Evolutionary conservation across 1,284 basidiomycete genomes (phyloP).

Genomic region (Ganoderma lucidum): DNA sequence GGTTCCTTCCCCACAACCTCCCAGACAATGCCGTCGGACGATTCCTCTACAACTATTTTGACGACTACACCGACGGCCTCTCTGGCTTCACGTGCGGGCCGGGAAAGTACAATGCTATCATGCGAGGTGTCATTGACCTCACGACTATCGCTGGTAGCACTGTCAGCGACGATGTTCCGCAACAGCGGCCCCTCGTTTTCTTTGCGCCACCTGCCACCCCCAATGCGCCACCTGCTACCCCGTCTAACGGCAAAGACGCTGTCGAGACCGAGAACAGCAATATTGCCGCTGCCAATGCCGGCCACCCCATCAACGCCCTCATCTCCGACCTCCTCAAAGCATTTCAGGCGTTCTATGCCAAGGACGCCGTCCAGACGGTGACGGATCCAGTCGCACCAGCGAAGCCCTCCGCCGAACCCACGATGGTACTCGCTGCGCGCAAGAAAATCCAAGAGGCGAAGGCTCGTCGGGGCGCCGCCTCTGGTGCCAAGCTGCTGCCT

Average conservation of each 20-base stretch:
- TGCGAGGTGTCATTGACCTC: not conserved
- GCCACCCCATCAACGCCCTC: not conserved
- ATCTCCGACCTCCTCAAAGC: not conserved
- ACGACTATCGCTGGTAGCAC: not conserved
- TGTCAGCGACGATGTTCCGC: too few relatives aligned
- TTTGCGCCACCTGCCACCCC: not conserved
- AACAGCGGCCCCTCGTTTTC: not conserved
- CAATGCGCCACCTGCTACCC: too few relatives aligned
- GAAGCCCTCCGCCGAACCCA: not conserved
- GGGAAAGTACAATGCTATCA: not conserved
- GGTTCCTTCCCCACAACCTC: constrained; percentile 17
- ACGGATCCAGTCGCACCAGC: not conserved
- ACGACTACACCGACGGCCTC: not conserved
- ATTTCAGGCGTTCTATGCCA: not conserved
- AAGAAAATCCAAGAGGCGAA: not conserved
- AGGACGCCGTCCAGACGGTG: not conserved
- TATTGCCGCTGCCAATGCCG: not conserved
- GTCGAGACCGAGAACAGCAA: too few relatives aligned
- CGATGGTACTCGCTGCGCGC: not conserved
- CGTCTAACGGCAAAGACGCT: not conserved
- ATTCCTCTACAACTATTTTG: constrained; percentile 22
- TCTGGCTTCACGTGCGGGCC: not conserved
- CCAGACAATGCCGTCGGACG: not conserved
- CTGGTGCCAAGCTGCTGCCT: not conserved
- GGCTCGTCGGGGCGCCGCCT: too few relatives aligned